Evolutionary conservation across 108 stramenopile genomes (phyloP).

Genomic region (Craspedostauros australis): DNA sequence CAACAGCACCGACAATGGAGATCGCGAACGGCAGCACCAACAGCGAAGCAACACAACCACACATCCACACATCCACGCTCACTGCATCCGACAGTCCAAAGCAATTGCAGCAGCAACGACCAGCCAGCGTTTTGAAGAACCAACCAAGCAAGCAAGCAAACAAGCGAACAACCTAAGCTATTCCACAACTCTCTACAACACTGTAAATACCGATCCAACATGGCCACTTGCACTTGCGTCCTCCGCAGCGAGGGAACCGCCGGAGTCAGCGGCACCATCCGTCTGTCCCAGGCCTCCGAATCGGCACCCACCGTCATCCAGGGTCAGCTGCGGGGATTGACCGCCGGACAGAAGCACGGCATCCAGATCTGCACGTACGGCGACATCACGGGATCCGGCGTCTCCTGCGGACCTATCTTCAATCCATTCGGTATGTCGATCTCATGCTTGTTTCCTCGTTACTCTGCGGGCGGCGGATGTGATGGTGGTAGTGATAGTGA

Average conservation of each 20-base stretch:
- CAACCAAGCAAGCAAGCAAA: neutral
- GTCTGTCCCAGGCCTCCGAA: conserved; percentile 59
- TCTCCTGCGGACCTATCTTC: conserved; percentile 75
- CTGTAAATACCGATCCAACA: conserved; percentile 6
- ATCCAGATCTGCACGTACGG: conserved; percentile 79
- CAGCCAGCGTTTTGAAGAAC: too few species aligned
- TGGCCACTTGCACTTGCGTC: conserved; percentile 39
- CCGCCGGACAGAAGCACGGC: conserved; percentile 82
- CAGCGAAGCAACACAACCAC: too few species aligned
- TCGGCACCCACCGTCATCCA: conserved; percentile 59
- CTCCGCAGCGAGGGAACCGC: conserved; percentile 29
- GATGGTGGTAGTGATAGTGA: too few species aligned
- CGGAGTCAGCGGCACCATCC: conserved; percentile 43
- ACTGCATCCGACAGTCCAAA: too few species aligned
- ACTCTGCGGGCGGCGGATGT: neutral
- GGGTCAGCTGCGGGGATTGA: conserved; percentile 70
- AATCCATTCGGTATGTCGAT: conserved; percentile 84
- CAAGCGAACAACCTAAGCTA: neutral
- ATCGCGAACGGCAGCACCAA: too few species aligned
- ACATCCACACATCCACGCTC: too few species aligned
- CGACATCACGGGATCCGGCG: conserved; percentile 71
- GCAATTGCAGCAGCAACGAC: too few species aligned
- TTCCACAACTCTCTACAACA: too few species aligned
- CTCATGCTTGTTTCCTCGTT: neutral
- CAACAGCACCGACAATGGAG: too few species aligned